Base-by-base conservation (phyloP, 2,329 filamentous ascomycete species). In the Colletotrichum orchidophilum region DNA sequence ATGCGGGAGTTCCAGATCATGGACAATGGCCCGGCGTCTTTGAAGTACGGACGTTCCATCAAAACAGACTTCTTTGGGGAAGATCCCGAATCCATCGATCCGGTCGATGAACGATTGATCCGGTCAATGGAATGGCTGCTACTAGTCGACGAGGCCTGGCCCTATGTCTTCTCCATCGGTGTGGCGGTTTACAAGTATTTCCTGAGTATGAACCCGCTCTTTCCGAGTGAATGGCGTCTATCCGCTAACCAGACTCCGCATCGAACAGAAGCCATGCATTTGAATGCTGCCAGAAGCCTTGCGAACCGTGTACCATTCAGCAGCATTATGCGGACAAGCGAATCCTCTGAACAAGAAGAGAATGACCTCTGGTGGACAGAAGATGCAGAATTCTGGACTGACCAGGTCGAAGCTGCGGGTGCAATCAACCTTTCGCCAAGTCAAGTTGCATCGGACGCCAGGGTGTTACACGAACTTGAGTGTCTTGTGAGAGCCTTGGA, bases 41-140 rank as follows among this genome's bases (percentile, higher is more conserved):
- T 91, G 62, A 84, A 84, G 53, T 86, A 87, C 35, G 89, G 92
- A 31, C 88, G 91, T 39, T 86, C 88, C n/a, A 88, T 97, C 66
- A 90, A 87, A 77, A 83, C 87, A 6, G 90, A 93, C 71, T 93
- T 97, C 77, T 89, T 95, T 63, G 91, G 91, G 4, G 88, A 90
- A 2, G 85, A 90, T 81, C 82, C 84, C 9, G 85, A 84, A 66
- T 77, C 76, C 11, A 83, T 91, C 11, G 86, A 90, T 8, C 81
- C 86, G 53, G 89, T 92, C 70, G 92, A 96, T 73, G 89, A 92
- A 75, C 81, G 87, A 39, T 86, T 97, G 62, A 94, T 98, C 55
- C 88, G 92, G 67, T 91, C 93, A 46, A 83, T 98, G 70, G 93
- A 97, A 77, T 98, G 96, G 95, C 91, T 96, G 79, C 83, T 94